Conservation (phyloP, 495 filamentous ascomycete species). For the Lepraria neglecta region DNA sequence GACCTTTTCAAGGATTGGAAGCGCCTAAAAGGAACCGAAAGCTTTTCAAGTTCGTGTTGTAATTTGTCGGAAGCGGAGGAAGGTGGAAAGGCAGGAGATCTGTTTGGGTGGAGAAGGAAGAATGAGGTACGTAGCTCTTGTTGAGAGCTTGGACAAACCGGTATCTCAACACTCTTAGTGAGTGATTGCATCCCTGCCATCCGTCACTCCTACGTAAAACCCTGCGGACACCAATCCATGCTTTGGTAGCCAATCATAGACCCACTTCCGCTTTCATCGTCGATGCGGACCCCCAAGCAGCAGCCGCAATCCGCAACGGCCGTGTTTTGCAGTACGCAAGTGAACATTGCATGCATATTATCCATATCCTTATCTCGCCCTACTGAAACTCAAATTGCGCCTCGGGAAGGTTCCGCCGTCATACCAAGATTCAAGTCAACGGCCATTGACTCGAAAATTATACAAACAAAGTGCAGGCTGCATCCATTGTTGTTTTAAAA, state of each 20-base stretch:
- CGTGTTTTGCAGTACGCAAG: neutral
- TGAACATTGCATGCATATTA: constrained; percentile 9
- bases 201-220: neutral
- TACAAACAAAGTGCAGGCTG: too few species aligned
- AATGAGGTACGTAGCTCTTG: constrained; percentile 3
- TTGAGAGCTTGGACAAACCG: constrained; percentile 9
- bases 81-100: neutral
- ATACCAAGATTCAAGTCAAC: neutral
- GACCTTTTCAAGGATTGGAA: constrained; percentile 6
- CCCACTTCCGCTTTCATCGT: neutral
- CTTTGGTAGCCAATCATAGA: neutral
- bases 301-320: neutral
- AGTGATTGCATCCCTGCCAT: neutral
- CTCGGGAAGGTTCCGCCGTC: neutral
- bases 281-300: neutral
- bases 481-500: neutral
- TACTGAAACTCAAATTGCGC: constrained; percentile 10
- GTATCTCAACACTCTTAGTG: constrained; percentile 3
- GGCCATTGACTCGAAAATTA: neutral
- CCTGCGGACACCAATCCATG: neutral
- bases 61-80: neutral
- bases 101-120: neutral
- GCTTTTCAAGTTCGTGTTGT: neutral
- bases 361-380: constrained; percentile 4
- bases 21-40: neutral